Base-by-base conservation (phyloP, 2,329 filamentous ascomycete genomes). In the Claviceps capensis region DNA sequence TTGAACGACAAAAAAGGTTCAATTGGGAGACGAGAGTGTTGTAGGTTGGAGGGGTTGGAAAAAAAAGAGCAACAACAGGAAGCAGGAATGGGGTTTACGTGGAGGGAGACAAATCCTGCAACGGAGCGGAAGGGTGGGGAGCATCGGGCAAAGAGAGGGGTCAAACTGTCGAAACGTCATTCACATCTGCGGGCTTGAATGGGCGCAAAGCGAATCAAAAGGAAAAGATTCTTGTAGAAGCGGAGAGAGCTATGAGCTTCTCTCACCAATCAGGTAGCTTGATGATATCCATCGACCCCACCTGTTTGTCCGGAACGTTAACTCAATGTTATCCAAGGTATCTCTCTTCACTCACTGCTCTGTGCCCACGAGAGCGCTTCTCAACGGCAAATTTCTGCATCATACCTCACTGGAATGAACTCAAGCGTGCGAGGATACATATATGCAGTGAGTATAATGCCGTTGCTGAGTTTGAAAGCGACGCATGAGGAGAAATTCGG, bases 131-230 rank as follows among this genome's bases (percentile, higher is more conserved):
- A 7, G 23, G 48, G 46, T 46, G 37, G 43, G 42, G 52, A 36
- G 42, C 19, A 48, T 34, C 30, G 30, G 9, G 44, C 47, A 47
- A 49, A 51, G 49, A 49, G 49, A 46, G 52, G 52, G 52, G 42
- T 43, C 42, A 43, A 23, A 23, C 19, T 14, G 52, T 52, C 46
- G 30, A 38, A 53, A 52, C 47, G 52, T 54, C 52, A 54, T 51
- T 44, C 46, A 54, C 30, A 49, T 51, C 13, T n/a, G 49, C 41
- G 52, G 46, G 44, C 45, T 30, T 30, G 16, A 22, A 7, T 46
- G 17, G 26, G n/a, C 23, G 16, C 4, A 23, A 47, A 30, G 14
- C 44, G 50, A 48, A 52, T 49, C 47, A 49, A 49, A 45, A 17
- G 42, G n/a, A n/a, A 26, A 3, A n/a, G 16, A 17, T 44, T 16